phyloP scores from a whole-genome alignment of 176 grass and related monocot species.

The Poa annua region DNA sequence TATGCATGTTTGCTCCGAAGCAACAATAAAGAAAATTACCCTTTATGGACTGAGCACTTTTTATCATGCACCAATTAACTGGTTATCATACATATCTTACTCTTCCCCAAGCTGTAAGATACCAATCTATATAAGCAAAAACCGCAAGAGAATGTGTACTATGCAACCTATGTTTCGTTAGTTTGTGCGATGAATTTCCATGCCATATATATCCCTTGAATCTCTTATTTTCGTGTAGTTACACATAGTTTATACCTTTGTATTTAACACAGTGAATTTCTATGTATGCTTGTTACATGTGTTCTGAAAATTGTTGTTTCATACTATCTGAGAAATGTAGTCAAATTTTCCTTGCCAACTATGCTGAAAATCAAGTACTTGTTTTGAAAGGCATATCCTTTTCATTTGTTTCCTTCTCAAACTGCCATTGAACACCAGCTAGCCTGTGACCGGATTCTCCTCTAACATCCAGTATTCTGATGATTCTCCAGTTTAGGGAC shows the following conservation, averaged over 20 bases:
- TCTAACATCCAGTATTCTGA: conserved; percentile 15
- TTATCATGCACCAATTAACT: not conserved
- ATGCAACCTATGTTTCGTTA: not conserved
- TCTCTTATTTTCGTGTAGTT: not conserved
- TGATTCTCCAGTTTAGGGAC: conserved; percentile 73
- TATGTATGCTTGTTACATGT: not conserved
- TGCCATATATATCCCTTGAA: no score
- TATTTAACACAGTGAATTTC: not conserved
- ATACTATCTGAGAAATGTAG: no score
- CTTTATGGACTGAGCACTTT: not conserved
- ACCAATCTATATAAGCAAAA: not conserved
- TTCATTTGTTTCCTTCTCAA: not conserved
- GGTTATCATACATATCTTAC: not conserved
- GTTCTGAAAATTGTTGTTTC: not conserved
- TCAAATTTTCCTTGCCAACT: not conserved
- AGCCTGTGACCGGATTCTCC: not conserved
- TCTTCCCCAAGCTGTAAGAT: not conserved
- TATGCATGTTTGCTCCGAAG: not conserved
- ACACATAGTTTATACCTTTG: not conserved
- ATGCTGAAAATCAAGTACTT: not conserved
- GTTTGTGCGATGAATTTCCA: not conserved
- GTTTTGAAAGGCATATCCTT: not conserved
- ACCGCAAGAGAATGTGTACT: not conserved
- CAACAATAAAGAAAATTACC: not conserved
- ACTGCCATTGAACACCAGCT: not conserved